These are phyloP conservation scores for Capsicum baccatum DNA, from an alignment of 257 asterid genomes.

Conservation along the genomic window DNA sequence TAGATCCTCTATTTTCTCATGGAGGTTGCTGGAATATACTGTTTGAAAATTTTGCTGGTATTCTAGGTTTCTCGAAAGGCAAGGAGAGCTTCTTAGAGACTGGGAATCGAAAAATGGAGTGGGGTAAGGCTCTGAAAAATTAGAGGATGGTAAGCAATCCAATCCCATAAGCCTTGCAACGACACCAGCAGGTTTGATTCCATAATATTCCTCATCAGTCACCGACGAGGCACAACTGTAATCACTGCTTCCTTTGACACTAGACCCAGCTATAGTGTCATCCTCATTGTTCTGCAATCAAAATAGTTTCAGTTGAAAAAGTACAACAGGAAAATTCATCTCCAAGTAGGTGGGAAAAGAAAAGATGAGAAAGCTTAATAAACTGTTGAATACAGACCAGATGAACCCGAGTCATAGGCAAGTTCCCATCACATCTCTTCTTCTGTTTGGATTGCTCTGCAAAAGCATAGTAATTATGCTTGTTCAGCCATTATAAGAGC, in stretches of 20 bases:
- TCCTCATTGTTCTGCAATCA: constrained; percentile 64
- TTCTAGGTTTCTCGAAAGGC: constrained; percentile 40
- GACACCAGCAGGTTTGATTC: constrained; percentile 67
- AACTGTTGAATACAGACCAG: constrained; percentile 47
- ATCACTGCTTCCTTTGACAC: constrained; percentile 70
- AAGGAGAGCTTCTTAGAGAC: constrained; percentile 54
- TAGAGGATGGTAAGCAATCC: constrained; percentile 77
- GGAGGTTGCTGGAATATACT: constrained; percentile 47
- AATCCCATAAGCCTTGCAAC: constrained; percentile 99
- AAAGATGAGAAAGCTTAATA: not conserved
- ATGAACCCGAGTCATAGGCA: constrained; percentile 62
- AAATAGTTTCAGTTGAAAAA: not conserved
- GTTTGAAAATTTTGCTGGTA: constrained; percentile 44
- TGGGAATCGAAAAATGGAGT: constrained; percentile 60
- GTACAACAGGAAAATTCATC: not conserved
- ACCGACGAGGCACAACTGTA: constrained; percentile 80
- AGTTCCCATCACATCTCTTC: constrained; percentile 70
- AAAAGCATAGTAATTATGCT: constrained; percentile 28
- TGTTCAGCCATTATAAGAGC: not conserved
- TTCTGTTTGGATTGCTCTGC: constrained; percentile 85
- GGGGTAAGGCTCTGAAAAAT: constrained; percentile 51
- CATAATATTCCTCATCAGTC: constrained; percentile 69
- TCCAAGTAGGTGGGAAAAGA: not conserved
- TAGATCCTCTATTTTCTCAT: constrained; percentile 35
- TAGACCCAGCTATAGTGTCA: constrained; percentile 52